Conservation (phyloP, 1,284 basidiomycete genomes). For the Somion occarium region DNA sequence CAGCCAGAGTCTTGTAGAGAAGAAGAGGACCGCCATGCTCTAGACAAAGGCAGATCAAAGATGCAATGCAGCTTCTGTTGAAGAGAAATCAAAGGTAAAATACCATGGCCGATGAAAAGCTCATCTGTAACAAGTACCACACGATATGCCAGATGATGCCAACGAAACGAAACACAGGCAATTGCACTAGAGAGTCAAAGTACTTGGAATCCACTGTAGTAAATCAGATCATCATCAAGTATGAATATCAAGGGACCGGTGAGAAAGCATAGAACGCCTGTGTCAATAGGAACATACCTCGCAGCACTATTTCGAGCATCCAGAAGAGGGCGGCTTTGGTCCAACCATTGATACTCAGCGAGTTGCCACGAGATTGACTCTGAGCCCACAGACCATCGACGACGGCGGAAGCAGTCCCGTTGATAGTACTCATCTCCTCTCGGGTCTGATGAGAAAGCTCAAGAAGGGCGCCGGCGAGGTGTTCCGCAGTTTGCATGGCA, state of each 20-base stretch:
- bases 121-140: slow-evolving; percentile 13
- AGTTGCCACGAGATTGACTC: slow-evolving; percentile 1
- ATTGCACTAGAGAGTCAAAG: slow-evolving; percentile 11
- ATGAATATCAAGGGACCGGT: background rate
- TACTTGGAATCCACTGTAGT: slow-evolving; percentile 16
- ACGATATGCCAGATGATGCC: slow-evolving; percentile 9
- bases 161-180: slow-evolving; percentile 15
- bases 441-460: slow-evolving; percentile 34
- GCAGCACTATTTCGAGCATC: slow-evolving; percentile 14
- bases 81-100: slow-evolving; percentile 6
- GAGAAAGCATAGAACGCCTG: background rate
- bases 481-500: slow-evolving; percentile 29
- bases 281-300: slow-evolving; percentile 16
- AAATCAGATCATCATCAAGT: background rate
- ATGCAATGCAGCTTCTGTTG: background rate
- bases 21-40: background rate
- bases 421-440: slow-evolving; percentile 41
- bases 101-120: slow-evolving; percentile 22
- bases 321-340: slow-evolving; percentile 12
- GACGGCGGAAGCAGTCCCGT: slow-evolving; percentile 36
- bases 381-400: slow-evolving; percentile 21
- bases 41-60: background rate
- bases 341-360: slow-evolving; percentile 13
- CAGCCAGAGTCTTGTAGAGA: slow-evolving; percentile 4
- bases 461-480: slow-evolving; percentile 31